Conservation (phyloP, 2,329 filamentous ascomycete species). For the Sarocladium kiliense region DNA sequence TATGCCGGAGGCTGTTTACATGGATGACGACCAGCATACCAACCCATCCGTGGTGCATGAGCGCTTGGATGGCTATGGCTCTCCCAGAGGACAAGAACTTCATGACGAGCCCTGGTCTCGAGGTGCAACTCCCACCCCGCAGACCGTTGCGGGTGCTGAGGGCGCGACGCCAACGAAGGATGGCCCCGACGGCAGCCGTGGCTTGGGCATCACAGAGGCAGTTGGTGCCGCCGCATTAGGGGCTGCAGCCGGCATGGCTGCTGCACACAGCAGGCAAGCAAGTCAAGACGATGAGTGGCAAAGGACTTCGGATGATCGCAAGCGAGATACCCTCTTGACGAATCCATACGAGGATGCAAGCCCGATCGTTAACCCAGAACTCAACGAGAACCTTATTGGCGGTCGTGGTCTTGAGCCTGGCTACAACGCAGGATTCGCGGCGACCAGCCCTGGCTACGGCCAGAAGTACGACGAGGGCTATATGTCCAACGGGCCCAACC, state of each 20-base stretch:
- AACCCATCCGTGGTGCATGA: slow-evolving; percentile 77
- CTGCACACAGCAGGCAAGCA: slow-evolving; percentile 45
- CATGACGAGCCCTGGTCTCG: slow-evolving; percentile 39
- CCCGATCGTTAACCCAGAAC: slow-evolving; percentile 51
- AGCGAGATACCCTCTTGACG: slow-evolving; percentile 61
- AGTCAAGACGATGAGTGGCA: slow-evolving; percentile 62
- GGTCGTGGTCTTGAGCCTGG: slow-evolving; percentile 29
- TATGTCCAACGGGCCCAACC: slow-evolving; percentile 65
- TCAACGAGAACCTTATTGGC: slow-evolving; percentile 45
- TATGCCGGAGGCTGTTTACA: slow-evolving; percentile 71
- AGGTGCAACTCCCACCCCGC: slow-evolving; percentile 44
- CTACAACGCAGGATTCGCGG: slow-evolving; percentile 42
- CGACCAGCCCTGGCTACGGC: slow-evolving; percentile 52
- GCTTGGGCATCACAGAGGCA: slow-evolving; percentile 44
- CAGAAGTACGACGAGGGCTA: slow-evolving; percentile 81
- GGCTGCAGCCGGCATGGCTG: slow-evolving; percentile 41
- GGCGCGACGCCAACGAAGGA: slow-evolving; percentile 21
- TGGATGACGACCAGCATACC: slow-evolving; percentile 66
- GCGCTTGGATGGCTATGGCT: slow-evolving; percentile 45
- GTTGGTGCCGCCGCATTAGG: slow-evolving; percentile 49
- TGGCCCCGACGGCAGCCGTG: slow-evolving; percentile 13
- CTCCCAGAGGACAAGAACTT: background rate
- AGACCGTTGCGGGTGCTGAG: slow-evolving; percentile 14
- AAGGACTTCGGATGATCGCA: slow-evolving; percentile 55
- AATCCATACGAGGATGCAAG: slow-evolving; percentile 64